Evolutionary conservation across 139 green algal species (phyloP), one percentile per base, ranked within the genome.

Genomic region (Chlamydomonas asymmetrica): DNA sequence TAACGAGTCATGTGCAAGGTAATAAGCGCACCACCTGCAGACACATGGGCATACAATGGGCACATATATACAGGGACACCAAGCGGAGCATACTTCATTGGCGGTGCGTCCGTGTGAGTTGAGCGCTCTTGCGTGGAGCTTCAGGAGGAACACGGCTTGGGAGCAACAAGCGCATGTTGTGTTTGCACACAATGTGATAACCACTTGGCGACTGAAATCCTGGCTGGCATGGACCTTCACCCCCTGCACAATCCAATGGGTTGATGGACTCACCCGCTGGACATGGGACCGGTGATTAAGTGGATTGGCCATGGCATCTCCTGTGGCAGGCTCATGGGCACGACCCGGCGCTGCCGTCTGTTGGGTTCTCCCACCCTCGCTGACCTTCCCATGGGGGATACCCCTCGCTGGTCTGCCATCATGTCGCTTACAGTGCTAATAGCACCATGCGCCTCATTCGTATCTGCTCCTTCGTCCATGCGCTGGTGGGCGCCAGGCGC

Each of bases 11-110:
- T 76, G 70, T 22, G 70, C 70, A 39, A 76, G 57, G 70, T 76
- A 67, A 40, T 68, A 76, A n/a, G 66, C 56, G 39, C 70, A 76
- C 70, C 70, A 76, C 23, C 70, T 76, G 69, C 5, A 16, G 29
- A 52, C 45, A 52, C 45, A 16, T 16, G 45, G 45, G 45, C 13
- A 16, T 16, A 16, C 13, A 13, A 52, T 25, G 45, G 45, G 45
- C 45, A 25, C 13, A 13, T 16, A 13, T 52, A 25, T 25, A 52
- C 45, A 52, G 45, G 45, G 13, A 52, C 45, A 52, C 45, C 13
- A 13, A 16, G 13, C 45, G 45, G 13, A 25, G 45, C 45, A 52
- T 10, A 16, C 45, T 16, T 52, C 13, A 25, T 10, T 52, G 45
- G 45, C n/a, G 45, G 45, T 16, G 13, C 13, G 45, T 16, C 13